Evolutionary conservation across 106 monocot genomes (phyloP).

Genomic region (Posidonia australis): DNA sequence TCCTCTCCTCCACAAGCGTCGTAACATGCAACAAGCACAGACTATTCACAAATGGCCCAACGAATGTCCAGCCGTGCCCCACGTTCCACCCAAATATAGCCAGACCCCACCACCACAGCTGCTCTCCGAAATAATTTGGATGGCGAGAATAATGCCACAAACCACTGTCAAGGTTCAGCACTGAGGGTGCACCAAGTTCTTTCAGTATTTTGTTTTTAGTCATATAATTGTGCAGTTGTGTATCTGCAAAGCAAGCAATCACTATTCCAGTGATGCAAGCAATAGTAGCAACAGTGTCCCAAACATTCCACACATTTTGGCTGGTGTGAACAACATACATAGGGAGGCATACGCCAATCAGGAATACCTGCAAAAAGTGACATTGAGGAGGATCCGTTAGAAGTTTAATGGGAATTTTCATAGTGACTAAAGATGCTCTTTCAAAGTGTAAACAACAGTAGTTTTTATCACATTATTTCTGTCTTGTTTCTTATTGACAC

Average conservation of each 20-base stretch:
- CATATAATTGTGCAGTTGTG: constrained; percentile 66
- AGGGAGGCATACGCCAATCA: constrained; percentile 89
- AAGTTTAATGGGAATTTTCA: too few relatives aligned
- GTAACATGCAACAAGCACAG: constrained; percentile 78
- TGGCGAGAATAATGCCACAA: constrained; percentile 88
- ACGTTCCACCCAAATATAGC: constrained; percentile 58
- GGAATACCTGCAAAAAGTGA: constrained; percentile 38
- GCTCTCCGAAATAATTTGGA: constrained; percentile 93
- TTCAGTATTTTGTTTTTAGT: constrained; percentile 39
- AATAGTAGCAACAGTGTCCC: constrained; percentile 40
- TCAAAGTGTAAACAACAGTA: too few relatives aligned
- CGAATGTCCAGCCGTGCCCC: constrained; percentile 68
- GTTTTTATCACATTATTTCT: too few relatives aligned
- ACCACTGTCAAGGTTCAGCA: constrained; percentile 61
- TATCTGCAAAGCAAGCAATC: constrained; percentile 78
- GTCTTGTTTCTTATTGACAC: too few relatives aligned
- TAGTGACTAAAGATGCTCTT: neutral
- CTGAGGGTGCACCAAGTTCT: constrained; percentile 24
- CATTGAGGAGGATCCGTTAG: neutral
- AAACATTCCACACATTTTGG: constrained; percentile 34
- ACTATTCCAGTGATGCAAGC: constrained; percentile 52
- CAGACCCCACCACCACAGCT: constrained; percentile 97
- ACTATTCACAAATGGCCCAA: constrained; percentile 71
- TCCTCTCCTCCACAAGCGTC: constrained; percentile 57
- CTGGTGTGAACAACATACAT: constrained; percentile 75